These are phyloP conservation scores for Mycena citricolor DNA, from an alignment of 1,284 basidiomycete species.

Conservation along the genomic window DNA sequence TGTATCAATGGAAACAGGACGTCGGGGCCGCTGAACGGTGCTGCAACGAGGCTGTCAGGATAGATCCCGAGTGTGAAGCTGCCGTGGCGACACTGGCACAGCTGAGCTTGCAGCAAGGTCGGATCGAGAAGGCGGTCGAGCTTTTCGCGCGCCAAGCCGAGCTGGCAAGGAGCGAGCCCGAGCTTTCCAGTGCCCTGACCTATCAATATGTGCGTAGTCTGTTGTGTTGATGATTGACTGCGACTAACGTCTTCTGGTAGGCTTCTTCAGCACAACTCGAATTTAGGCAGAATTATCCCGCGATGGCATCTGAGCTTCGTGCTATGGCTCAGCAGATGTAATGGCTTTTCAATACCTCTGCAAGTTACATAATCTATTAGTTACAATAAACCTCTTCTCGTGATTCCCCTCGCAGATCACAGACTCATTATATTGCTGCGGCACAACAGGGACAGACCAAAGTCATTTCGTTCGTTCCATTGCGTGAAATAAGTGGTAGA, in stretches of 20 bases:
- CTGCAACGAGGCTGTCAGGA: conserved; percentile 83
- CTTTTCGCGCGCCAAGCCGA: conserved; percentile 87
- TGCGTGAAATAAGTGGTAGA: too few species aligned
- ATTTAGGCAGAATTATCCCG: conserved; percentile 82
- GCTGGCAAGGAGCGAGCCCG: conserved; percentile 88
- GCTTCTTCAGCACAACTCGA: conserved; percentile 80
- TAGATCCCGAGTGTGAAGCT: conserved; percentile 94
- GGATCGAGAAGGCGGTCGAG: conserved; percentile 83
- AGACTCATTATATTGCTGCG: too few species aligned
- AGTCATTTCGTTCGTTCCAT: too few species aligned
- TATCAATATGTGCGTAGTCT: conserved; percentile 66
- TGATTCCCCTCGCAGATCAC: too few species aligned
- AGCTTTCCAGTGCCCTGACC: conserved; percentile 87
- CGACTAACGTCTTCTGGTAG: too few species aligned
- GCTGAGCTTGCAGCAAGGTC: conserved; percentile 88
- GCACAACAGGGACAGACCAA: too few species aligned
- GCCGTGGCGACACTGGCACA: conserved; percentile 96
- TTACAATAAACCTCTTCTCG: too few species aligned
- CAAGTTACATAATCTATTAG: too few species aligned
- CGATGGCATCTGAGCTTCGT: conserved; percentile 67
- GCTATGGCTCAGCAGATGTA: too few species aligned
- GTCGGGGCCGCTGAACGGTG: conserved; percentile 79
- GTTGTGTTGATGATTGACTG: conserved; percentile 13
- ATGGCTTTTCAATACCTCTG: too few species aligned
- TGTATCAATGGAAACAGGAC: conserved; percentile 97